phyloP scores from a whole-genome alignment of 23 red algal genomes.

The Pyropia haitanensis region DNA sequence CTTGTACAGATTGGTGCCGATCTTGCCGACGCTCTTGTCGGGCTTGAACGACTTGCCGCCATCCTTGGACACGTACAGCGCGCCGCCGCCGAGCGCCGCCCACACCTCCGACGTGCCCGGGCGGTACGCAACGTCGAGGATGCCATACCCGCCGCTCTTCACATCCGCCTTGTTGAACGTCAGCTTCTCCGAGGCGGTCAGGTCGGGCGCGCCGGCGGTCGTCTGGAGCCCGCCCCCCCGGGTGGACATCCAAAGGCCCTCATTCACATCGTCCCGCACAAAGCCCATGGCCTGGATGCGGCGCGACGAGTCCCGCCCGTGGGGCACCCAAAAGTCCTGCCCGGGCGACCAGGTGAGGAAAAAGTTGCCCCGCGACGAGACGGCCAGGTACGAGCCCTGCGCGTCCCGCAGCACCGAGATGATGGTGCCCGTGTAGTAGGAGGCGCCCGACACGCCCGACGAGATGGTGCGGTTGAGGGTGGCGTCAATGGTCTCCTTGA shows the following conservation, averaged over 20 bases:
- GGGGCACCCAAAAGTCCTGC: conserved; percentile 95
- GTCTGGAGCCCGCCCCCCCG: conserved; percentile 74
- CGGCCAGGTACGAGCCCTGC: conserved; percentile 75
- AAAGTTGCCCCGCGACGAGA: conserved; percentile 94
- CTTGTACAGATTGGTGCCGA: conserved; percentile 77
- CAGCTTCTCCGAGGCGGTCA: conserved; percentile 53
- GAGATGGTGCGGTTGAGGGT: conserved; percentile 89
- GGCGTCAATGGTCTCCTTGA: conserved; percentile 94
- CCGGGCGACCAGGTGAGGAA: conserved; percentile 95
- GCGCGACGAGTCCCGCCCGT: conserved; percentile 68
- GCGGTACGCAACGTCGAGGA: conserved; percentile 78
- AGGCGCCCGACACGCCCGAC: conserved; percentile 79
- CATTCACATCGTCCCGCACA: conserved; percentile 64
- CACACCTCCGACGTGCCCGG: conserved; percentile 63
- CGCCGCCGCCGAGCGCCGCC: conserved; percentile 87
- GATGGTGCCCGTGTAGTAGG: conserved; percentile 89
- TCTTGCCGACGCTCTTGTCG: conserved; percentile 44
- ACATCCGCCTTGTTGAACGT: conserved; percentile 86
- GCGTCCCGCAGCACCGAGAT: conserved; percentile 74
- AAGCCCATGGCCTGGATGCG: conserved; percentile 94
- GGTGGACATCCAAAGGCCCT: conserved; percentile 88
- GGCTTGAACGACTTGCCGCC: conserved; percentile 73
- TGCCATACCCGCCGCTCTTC: conserved; percentile 88
- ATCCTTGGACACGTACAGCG: conserved; percentile 56
- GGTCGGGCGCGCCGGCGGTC: conserved; percentile 32